Percentiles rank a stretch among this genome's conserved stretches.
Conservation (phyloP, 2,329 filamentous ascomycete genomes). For the Neofusicoccum umdonicola region DNA sequence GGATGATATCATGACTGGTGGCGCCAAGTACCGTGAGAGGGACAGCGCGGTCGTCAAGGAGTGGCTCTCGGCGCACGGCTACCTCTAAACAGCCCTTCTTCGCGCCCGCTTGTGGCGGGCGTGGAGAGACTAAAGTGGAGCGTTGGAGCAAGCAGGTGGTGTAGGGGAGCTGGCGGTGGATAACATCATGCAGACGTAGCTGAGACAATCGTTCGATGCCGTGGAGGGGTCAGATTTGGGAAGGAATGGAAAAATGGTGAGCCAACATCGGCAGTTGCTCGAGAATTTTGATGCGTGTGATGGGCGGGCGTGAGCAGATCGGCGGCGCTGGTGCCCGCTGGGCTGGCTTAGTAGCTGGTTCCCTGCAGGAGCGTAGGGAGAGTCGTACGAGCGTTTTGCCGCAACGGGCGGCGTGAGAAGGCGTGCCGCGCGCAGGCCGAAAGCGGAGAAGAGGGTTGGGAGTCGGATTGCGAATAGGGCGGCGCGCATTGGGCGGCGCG, state of each 20-base stretch:
- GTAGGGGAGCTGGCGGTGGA: not conserved
- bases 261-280: not conserved
- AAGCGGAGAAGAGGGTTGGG: not conserved
- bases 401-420: not conserved
- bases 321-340: not conserved
- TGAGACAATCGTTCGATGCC: not conserved
- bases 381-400: not conserved
- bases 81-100: conserved; percentile 29
- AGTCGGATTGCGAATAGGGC: not conserved
- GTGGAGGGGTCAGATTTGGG: not conserved
- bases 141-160: not conserved
- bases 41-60: conserved; percentile 71
- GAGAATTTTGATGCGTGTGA: not conserved
- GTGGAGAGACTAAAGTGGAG: conserved; percentile 15
- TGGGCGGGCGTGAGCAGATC: not conserved
- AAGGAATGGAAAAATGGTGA: not conserved
- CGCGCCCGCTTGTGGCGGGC: not conserved
- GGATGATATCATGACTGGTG: conserved; percentile 78
- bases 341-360: no score
- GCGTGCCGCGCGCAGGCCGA: not conserved
- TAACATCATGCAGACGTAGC: not conserved
- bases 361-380: not conserved
- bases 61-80: conserved; percentile 69
- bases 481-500: not conserved
- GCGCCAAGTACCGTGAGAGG: conserved; percentile 77